Conservation (phyloP, 2,329 filamentous ascomycete genomes). For the Claviceps spartinae region DNA sequence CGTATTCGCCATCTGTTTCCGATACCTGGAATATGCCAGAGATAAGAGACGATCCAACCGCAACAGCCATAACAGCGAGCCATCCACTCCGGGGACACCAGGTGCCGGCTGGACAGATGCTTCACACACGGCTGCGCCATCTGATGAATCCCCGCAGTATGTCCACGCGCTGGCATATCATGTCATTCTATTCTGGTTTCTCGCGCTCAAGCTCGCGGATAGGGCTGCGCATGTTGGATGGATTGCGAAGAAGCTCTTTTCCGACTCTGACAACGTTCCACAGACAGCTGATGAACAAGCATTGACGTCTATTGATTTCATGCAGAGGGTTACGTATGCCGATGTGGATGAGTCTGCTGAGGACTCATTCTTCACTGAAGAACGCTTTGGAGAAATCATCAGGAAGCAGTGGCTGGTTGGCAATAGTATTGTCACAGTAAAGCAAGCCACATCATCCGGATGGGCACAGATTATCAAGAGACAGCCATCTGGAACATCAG, state of each 20-base stretch:
- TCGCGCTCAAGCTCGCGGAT: slow-evolving; percentile 74
- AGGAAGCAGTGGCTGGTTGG: slow-evolving; percentile 61
- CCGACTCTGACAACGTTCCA: slow-evolving; percentile 54
- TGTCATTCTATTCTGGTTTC: slow-evolving; percentile 93
- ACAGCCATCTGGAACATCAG: slow-evolving; percentile 54
- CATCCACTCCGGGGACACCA: slow-evolving; percentile 16
- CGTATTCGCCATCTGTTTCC: slow-evolving; percentile 89
- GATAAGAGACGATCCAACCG: slow-evolving; percentile 43
- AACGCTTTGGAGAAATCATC: slow-evolving; percentile 50
- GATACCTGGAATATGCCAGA: slow-evolving; percentile 79
- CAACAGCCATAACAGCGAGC: slow-evolving; percentile 31
- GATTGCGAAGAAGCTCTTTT: slow-evolving; percentile 80
- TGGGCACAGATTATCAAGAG: slow-evolving; percentile 60
- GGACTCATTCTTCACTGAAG: slow-evolving; percentile 50
- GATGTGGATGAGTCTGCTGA: slow-evolving; percentile 66
- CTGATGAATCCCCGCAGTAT: slow-evolving; percentile 79
- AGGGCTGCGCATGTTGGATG: slow-evolving; percentile 73
- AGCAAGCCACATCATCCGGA: slow-evolving; percentile 52
- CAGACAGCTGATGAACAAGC: slow-evolving; percentile 82
- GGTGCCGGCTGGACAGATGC: slow-evolving; percentile 12
- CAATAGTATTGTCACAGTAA: slow-evolving; percentile 60
- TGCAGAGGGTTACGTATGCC: slow-evolving; percentile 77
- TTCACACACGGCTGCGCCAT: slow-evolving; percentile 22
- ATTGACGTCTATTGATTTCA: slow-evolving; percentile 85
- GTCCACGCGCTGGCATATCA: slow-evolving; percentile 90